Conservation (phyloP, 2,329 filamentous ascomycete genomes). For the Paracamarosporium sp. region DNA sequence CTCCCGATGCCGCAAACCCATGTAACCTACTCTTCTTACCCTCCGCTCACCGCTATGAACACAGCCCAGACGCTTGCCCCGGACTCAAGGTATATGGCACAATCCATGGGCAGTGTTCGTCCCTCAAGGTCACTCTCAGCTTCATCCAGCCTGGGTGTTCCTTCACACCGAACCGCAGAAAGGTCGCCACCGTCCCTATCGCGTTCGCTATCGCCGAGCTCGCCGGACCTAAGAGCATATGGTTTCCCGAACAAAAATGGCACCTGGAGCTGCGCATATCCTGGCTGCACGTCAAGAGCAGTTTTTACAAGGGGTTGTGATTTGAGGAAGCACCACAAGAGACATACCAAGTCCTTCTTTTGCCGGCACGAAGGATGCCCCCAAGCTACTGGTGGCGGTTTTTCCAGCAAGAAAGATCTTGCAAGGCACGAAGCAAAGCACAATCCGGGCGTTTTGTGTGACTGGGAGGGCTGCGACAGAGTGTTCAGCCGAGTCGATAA, state of each 20-base stretch:
- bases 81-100: conserved; percentile 32
- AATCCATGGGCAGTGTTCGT: conserved; percentile 27
- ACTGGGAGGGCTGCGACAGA: conserved; percentile 63
- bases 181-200: conserved; percentile 40
- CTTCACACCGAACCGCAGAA: conserved; percentile 32
- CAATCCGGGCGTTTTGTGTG: conserved; percentile 65
- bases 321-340: conserved; percentile 67
- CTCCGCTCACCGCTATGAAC: conserved; percentile 35
- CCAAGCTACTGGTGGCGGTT: conserved; percentile 62
- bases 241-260: conserved; percentile 55
- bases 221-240: conserved; percentile 48
- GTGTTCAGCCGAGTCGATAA: conserved; percentile 69
- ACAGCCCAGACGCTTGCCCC: conserved; percentile 30
- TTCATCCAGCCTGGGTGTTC: conserved; percentile 39
- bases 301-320: conserved; percentile 67
- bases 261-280: conserved; percentile 66
- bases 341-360: conserved; percentile 67
- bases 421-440: conserved; percentile 68
- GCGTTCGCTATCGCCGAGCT: conserved; percentile 48
- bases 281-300: conserved; percentile 65
- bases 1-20: conserved; percentile 35
- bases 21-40: conserved; percentile 43
- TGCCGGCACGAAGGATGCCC: conserved; percentile 66
- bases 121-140: conserved; percentile 44
- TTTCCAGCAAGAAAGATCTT: conserved; percentile 69